Conservation (phyloP, 805 yeast species). For the Lipomyces orientalis region DNA sequence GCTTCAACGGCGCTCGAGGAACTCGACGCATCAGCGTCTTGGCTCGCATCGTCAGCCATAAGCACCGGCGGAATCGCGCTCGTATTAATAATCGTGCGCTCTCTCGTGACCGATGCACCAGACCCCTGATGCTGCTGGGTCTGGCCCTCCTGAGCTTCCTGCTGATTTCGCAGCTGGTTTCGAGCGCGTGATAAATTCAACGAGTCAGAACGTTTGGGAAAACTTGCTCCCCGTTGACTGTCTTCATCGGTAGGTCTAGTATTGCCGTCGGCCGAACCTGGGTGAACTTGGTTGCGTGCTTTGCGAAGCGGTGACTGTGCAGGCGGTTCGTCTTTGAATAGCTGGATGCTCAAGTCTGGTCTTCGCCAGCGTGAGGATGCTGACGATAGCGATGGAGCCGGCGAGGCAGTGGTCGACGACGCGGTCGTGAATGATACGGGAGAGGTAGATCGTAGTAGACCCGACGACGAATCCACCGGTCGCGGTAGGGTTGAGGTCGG, state of each 20-base stretch:
- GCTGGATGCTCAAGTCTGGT: conserved; percentile 33
- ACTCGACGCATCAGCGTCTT: neutral
- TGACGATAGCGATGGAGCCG: conserved; percentile 10
- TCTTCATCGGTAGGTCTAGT: neutral
- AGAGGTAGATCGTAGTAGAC: conserved; percentile 1
- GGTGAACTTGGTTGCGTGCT: neutral
- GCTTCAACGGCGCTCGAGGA: neutral
- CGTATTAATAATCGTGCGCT: conserved; percentile 29
- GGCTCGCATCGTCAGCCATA: neutral
- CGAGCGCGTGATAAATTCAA: conserved; percentile 28
- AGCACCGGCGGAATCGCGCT: neutral
- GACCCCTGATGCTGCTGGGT: neutral
- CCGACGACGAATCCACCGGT: neutral
- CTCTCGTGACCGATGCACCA: conserved; percentile 18
- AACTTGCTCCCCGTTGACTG: conserved; percentile 2
- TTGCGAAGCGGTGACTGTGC: neutral
- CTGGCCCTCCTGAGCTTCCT: neutral
- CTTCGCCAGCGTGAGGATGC: conserved; percentile 25
- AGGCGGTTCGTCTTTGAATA: conserved; percentile 21
- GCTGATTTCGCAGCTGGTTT: neutral
- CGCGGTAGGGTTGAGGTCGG: neutral
- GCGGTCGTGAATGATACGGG: conserved; percentile 6
- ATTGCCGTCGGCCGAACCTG: neutral
- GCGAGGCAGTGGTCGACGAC: conserved; percentile 1
- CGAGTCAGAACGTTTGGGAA: conserved; percentile 39